Evolutionary conservation across 805 yeast species (phyloP).

Genomic region (Nakazawaea pomicola): DNA sequence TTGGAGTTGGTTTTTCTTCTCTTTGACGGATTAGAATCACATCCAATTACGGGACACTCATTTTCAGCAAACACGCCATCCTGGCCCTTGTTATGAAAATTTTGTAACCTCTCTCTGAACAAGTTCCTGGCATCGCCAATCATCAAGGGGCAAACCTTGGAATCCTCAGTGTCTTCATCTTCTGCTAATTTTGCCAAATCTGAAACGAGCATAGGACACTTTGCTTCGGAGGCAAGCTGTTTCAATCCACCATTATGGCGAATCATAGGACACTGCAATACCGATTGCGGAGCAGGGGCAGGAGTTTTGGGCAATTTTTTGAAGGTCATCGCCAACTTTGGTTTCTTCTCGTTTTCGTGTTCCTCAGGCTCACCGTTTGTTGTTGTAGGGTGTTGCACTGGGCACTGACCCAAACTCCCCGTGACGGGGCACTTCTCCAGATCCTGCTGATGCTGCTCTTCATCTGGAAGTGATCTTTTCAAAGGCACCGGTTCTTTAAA

Average conservation of each 20-base stretch:
- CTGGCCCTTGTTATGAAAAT: slow-evolving; percentile 3
- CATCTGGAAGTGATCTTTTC: slow-evolving; percentile 4
- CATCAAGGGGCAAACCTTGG: slow-evolving; percentile 41
- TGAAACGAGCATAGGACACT: slow-evolving; percentile 11
- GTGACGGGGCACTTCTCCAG: slow-evolving; percentile 10
- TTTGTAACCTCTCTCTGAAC: slow-evolving; percentile 24
- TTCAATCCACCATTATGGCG: slow-evolving; percentile 8
- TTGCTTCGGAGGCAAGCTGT: slow-evolving; percentile 8
- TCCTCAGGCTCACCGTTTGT: too few species aligned
- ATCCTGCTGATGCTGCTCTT: not conserved
- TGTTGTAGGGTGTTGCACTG: slow-evolving; percentile 1
- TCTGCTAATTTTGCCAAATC: slow-evolving; percentile 11
- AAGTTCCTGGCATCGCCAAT: slow-evolving; percentile 36
- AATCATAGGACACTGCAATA: slow-evolving; percentile 12
- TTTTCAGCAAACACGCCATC: not conserved
- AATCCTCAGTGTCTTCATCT: slow-evolving; percentile 21
- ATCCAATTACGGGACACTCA: slow-evolving; percentile 18
- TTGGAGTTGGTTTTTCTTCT: slow-evolving; percentile 11
- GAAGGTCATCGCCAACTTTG: slow-evolving; percentile 6
- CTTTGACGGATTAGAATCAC: slow-evolving; percentile 12
- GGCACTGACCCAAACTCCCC: slow-evolving; percentile 5
- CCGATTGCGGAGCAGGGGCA: not conserved
- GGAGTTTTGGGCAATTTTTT: not conserved
- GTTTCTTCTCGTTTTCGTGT: not conserved
- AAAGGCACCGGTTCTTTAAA: slow-evolving; percentile 3